phyloP scores from a whole-genome alignment of 164 flowering plant species.

The Dillenia turbinata region DNA sequence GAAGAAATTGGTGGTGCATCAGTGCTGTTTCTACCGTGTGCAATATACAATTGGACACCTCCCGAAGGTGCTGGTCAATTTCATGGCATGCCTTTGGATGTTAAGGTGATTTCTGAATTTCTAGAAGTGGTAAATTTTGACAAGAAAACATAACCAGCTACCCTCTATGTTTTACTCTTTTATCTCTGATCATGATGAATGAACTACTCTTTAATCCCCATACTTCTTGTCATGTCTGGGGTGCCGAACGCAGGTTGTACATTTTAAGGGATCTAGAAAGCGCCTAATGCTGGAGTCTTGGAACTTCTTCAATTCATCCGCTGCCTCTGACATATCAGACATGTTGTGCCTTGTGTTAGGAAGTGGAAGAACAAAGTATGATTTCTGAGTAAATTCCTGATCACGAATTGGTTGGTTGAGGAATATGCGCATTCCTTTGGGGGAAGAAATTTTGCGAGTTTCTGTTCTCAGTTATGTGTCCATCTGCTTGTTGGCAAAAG shows the following conservation, averaged over 20 bases:
- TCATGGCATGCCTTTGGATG: constrained; percentile 98
- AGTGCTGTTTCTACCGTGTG: constrained; percentile 80
- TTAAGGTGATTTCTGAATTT: constrained; percentile 49
- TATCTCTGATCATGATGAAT: neutral
- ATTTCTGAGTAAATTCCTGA: constrained; percentile 33
- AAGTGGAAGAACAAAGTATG: constrained; percentile 91
- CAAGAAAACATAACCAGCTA: neutral
- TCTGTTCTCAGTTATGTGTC: too few species aligned
- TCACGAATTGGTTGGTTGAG: too few species aligned
- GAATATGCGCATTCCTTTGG: too few species aligned
- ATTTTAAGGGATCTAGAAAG: constrained; percentile 97
- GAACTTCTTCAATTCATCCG: constrained; percentile 59
- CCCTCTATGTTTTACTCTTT: neutral
- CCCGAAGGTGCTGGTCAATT: constrained; percentile 99
- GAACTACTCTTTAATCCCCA: too few species aligned
- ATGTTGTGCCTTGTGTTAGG: constrained; percentile 77
- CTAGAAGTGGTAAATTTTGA: too few species aligned
- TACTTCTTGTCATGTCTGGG: too few species aligned
- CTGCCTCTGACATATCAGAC: constrained; percentile 48
- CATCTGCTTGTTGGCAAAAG: too few species aligned
- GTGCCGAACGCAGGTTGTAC: constrained; percentile 64
- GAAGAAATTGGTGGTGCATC: constrained; percentile 54
- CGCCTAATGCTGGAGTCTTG: constrained; percentile 96
- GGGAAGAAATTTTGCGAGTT: too few species aligned
- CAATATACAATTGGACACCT: constrained; percentile 91